These are phyloP conservation scores for Alternaria sp. DNA, from an alignment of 2,329 filamentous ascomycete species.

Conservation along the genomic window DNA sequence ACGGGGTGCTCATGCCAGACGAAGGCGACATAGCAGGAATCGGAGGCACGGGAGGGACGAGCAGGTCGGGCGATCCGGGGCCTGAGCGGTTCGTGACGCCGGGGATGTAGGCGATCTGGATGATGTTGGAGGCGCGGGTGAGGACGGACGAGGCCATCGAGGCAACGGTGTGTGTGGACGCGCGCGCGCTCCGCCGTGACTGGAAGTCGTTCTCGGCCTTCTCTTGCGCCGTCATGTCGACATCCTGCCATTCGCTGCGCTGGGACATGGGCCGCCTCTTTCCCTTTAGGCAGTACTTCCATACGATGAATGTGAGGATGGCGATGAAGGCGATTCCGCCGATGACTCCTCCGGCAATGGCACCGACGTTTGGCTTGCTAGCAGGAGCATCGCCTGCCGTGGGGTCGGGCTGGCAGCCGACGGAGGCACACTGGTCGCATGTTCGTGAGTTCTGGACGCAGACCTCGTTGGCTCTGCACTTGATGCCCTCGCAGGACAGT, in stretches of 20 bases:
- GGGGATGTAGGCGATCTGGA: constrained; percentile 98
- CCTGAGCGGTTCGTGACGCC: constrained; percentile 92
- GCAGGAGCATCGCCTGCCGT: constrained; percentile 35
- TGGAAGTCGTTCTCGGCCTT: constrained; percentile 64
- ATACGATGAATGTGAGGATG: constrained; percentile 79
- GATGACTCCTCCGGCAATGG: constrained; percentile 89
- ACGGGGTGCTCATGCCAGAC: constrained; percentile 64
- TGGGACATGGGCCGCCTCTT: constrained; percentile 66
- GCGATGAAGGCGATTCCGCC: constrained; percentile 80
- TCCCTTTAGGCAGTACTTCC: constrained; percentile 85
- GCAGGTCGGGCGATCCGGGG: constrained; percentile 78
- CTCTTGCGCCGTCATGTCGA: constrained; percentile 62
- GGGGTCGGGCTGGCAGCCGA: constrained; percentile 58
- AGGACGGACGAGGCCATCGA: constrained; percentile 96
- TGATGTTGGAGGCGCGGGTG: constrained; percentile 96
- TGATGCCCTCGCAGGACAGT: constrained; percentile 62
- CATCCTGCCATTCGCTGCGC: constrained; percentile 63
- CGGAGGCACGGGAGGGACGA: constrained; percentile 91
- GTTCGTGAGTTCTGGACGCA: constrained; percentile 66
- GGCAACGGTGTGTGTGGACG: constrained; percentile 83
- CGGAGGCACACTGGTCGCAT: constrained; percentile 66
- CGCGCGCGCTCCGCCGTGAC: constrained; percentile 66
- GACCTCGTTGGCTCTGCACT: constrained; percentile 61
- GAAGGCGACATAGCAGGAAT: constrained; percentile 70
- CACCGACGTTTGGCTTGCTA: constrained; percentile 71